phyloP scores from a whole-genome alignment of 1,284 basidiomycete species.

The Crucibulum parvulum region DNA sequence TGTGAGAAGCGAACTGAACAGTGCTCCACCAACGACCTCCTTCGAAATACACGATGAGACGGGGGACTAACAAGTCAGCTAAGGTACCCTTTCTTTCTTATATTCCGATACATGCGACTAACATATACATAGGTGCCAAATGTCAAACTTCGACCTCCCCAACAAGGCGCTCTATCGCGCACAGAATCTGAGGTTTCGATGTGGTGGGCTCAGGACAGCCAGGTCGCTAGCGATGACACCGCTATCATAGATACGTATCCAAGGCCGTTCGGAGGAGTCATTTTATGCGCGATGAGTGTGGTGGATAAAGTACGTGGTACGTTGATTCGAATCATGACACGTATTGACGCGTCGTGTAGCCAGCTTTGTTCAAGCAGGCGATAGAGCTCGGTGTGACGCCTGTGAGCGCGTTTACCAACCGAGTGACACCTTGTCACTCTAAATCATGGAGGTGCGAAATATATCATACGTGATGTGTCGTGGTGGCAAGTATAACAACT shows the following conservation, averaged over 20 bases:
- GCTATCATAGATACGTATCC: conserved; percentile 60
- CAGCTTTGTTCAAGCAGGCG: conserved; percentile 74
- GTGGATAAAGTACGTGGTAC: conserved; percentile 62
- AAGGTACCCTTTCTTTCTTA: conserved; percentile 17
- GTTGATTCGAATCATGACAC: not conserved
- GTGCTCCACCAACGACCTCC: too few relatives aligned
- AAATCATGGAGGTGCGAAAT: conserved; percentile 79
- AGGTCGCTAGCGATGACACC: conserved; percentile 46
- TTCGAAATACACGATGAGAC: conserved; percentile 15
- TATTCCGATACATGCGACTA: conserved; percentile 14
- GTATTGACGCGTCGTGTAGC: conserved; percentile 41
- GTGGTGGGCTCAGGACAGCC: conserved; percentile 47
- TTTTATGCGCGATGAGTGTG: conserved; percentile 77
- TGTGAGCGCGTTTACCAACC: conserved; percentile 75
- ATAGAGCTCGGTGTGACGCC: conserved; percentile 76
- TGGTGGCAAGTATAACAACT: conserved; percentile 40
- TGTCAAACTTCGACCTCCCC: conserved; percentile 77
- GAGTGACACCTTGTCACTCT: conserved; percentile 82
- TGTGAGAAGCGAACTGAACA: too few relatives aligned
- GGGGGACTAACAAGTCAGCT: conserved; percentile 33
- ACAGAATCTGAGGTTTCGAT: conserved; percentile 30
- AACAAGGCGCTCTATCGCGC: conserved; percentile 39
- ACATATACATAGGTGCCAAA: conserved; percentile 66
- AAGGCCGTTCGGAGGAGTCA: conserved; percentile 67
- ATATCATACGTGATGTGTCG: conserved; percentile 51